phyloP scores from a whole-genome alignment of 495 filamentous ascomycete species.

The Oidiodendron maius region DNA sequence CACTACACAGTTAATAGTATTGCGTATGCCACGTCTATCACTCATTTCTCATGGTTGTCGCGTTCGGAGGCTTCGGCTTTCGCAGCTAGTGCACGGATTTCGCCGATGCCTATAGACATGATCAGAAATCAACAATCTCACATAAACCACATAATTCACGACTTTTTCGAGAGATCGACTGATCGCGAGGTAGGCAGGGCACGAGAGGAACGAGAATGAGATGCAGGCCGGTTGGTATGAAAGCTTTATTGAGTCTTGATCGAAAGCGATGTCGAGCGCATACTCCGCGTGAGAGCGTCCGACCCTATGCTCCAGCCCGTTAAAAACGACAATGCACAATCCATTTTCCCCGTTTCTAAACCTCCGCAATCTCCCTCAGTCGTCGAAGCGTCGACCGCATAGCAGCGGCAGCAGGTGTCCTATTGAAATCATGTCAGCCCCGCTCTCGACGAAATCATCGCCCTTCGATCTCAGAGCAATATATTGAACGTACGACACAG shows the following conservation, averaged over 20 bases:
- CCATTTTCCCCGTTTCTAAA: slow-evolving; percentile 51
- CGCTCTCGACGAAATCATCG: not conserved
- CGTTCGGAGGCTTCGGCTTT: not conserved
- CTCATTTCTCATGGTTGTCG: not conserved
- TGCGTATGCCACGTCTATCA: too few relatives aligned
- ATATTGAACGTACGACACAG: slow-evolving; percentile 74
- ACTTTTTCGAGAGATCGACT: slow-evolving; percentile 8
- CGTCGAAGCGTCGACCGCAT: slow-evolving; percentile 96
- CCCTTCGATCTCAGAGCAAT: not conserved
- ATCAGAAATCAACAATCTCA: slow-evolving; percentile 9
- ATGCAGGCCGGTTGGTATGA: slow-evolving; percentile 18
- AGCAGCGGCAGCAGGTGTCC: slow-evolving; percentile 91
- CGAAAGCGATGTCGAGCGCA: slow-evolving; percentile 24
- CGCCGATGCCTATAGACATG: slow-evolving; percentile 11
- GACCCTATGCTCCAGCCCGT: slow-evolving; percentile 26
- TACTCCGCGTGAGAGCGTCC: slow-evolving; percentile 13
- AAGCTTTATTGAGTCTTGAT: slow-evolving; percentile 24
- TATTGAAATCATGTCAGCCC: slow-evolving; percentile 31
- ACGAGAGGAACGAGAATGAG: slow-evolving; percentile 2
- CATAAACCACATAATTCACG: slow-evolving; percentile 8
- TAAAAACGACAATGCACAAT: slow-evolving; percentile 29
- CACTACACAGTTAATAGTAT: too few relatives aligned
- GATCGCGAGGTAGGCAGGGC: slow-evolving; percentile 9
- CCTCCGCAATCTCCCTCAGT: slow-evolving; percentile 96
- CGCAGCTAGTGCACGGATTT: not conserved